phyloP scores from a whole-genome alignment of 2,329 filamentous ascomycete genomes.

The Plectosphaerella sp. region DNA sequence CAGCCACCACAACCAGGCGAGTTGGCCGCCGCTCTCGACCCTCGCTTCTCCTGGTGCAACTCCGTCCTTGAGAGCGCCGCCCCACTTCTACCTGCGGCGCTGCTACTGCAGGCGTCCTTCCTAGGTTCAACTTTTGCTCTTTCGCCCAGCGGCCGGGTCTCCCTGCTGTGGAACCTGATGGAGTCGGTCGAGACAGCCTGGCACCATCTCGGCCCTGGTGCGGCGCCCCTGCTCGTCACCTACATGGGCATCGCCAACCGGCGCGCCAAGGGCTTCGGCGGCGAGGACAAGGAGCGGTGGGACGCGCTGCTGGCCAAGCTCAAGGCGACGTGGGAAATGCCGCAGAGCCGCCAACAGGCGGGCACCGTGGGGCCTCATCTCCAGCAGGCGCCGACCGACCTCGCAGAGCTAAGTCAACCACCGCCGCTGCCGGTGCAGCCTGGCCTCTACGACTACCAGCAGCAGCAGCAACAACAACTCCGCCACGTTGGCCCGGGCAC shows the following conservation, averaged over 20 bases:
- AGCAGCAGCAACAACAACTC: background rate
- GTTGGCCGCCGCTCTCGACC: constrained; percentile 25
- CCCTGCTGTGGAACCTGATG: constrained; percentile 29
- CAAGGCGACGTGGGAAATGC: constrained; percentile 18
- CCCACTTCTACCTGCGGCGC: constrained; percentile 28
- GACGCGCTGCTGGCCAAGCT: constrained; percentile 19
- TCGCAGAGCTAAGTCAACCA: background rate
- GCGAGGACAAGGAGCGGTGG: constrained; percentile 28
- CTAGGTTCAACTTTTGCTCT: constrained; percentile 29
- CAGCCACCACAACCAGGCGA: constrained; percentile 13
- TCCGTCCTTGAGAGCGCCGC: constrained; percentile 29
- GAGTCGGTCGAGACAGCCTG: constrained; percentile 25
- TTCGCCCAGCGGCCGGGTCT: constrained; percentile 24
- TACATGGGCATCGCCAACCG: constrained; percentile 30
- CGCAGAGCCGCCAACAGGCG: too few relatives aligned
- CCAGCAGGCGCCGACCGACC: too few relatives aligned
- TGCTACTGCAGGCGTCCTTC: constrained; percentile 31
- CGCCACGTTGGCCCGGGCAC: background rate
- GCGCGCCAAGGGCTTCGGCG: constrained; percentile 22
- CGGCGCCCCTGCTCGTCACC: constrained; percentile 26
- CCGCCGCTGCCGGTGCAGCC: background rate
- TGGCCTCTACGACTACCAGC: background rate
- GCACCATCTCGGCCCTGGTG: constrained; percentile 26
- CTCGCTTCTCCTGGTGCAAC: constrained; percentile 31
- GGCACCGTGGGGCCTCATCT: too few relatives aligned